These are phyloP conservation scores for Anthoceros angustus DNA, from an alignment of 225 moss, liverwort and hornwort genomes.

Conservation along the genomic window DNA sequence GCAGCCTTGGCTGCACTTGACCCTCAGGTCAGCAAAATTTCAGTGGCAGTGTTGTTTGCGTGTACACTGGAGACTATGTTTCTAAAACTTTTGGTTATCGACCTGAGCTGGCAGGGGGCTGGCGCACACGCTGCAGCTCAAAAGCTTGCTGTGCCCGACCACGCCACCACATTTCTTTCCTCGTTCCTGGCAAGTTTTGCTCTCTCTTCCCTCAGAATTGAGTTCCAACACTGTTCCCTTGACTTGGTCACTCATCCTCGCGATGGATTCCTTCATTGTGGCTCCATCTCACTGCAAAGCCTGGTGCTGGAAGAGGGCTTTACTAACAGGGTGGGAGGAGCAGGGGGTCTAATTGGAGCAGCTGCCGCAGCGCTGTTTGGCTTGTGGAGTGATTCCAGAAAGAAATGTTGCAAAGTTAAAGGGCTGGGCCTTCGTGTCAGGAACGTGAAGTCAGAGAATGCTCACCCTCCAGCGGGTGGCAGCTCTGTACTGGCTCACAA, in stretches of 20 bases:
- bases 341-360: conserved; percentile 54
- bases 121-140: conserved; percentile 26
- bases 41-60: neutral
- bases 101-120: conserved; percentile 29
- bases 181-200: conserved; percentile 48
- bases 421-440: conserved; percentile 32
- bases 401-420: conserved; percentile 37
- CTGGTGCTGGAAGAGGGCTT: conserved; percentile 59
- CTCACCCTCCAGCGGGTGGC: neutral
- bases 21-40: conserved; percentile 18
- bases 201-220: conserved; percentile 54
- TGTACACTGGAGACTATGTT: neutral
- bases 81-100: neutral
- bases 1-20: conserved; percentile 23
- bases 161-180: conserved; percentile 26
- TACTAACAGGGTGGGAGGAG: conserved; percentile 26
- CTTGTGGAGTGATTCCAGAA: conserved; percentile 34
- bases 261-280: conserved; percentile 32
- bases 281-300: conserved; percentile 45
- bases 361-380: conserved; percentile 35
- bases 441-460: conserved; percentile 3
- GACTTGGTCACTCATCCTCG: conserved; percentile 36
- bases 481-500: neutral
- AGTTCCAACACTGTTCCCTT: conserved; percentile 53
- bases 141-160: conserved; percentile 25